Conservation (phyloP, 352 stramenopile genomes). For the Globisporangium carolinianum region DNA sequence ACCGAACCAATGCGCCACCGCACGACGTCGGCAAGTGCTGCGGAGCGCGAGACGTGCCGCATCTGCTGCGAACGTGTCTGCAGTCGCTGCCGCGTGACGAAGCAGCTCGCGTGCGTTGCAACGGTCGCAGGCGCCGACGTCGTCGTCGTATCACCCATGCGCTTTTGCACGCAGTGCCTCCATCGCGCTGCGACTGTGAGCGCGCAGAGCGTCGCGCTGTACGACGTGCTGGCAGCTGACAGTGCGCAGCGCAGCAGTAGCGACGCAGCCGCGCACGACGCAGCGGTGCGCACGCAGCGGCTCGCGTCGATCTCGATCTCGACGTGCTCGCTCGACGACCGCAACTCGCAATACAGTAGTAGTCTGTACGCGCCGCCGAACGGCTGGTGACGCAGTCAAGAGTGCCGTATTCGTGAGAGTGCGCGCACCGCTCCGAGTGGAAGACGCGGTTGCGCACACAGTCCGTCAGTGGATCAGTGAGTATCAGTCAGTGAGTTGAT, state of each 20-base stretch:
- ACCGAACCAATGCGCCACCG: not conserved
- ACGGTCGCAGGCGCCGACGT: constrained; percentile 3
- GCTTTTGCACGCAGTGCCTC: constrained; percentile 8
- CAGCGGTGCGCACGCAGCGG: constrained; percentile 4
- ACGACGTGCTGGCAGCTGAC: constrained; percentile 5
- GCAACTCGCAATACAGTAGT: constrained; percentile 5
- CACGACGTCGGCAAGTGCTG: not conserved
- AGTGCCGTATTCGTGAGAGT: too few species aligned
- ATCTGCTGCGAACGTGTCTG: constrained; percentile 10
- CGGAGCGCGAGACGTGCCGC: constrained; percentile 1
- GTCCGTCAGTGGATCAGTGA: too few species aligned
- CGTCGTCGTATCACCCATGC: constrained; percentile 4
- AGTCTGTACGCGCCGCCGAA: constrained; percentile 1
- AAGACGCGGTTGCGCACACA: too few species aligned
- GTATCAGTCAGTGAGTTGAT: too few species aligned
- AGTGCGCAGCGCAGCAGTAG: not conserved
- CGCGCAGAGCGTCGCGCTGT: constrained; percentile 7
- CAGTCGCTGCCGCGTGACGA: constrained; percentile 3
- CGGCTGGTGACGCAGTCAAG: too few species aligned
- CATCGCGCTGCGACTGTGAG: constrained; percentile 3
- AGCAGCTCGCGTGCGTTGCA: constrained; percentile 6
- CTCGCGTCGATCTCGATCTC: constrained; percentile 7
- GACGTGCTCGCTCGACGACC: constrained; percentile 9
- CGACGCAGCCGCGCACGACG: not conserved
- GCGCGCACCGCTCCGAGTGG: too few species aligned